These are phyloP conservation scores for Hymenoscyphus occultus DNA, from an alignment of 2,329 filamentous ascomycete genomes.

Conservation along the genomic window DNA sequence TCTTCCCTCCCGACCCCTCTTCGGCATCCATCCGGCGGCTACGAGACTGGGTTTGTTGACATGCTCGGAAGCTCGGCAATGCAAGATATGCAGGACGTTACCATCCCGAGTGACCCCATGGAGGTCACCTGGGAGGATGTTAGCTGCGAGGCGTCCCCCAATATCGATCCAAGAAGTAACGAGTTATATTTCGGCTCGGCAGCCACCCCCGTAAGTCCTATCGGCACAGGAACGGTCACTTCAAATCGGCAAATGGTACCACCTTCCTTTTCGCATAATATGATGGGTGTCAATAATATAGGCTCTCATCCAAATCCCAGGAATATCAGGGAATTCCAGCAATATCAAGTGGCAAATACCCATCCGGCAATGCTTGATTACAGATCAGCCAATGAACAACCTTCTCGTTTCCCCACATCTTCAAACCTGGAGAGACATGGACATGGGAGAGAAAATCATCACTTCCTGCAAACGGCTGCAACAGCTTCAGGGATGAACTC, in stretches of 20 bases:
- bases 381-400: not conserved
- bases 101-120: not conserved
- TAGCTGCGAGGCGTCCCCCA: not conserved
- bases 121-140: not conserved
- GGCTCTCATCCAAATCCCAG: not conserved
- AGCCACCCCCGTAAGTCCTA: not conserved
- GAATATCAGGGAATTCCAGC: not conserved
- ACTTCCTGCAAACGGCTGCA: not conserved
- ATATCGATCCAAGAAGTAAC: not conserved
- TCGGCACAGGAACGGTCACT: not conserved
- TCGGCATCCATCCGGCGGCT: conserved; percentile 2
- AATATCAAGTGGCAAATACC: not conserved
- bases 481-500: not conserved
- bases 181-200: conserved; percentile 4
- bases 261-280: conserved; percentile 1
- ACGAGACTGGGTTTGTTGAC: conserved; percentile 1
- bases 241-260: not conserved
- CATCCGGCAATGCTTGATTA: not conserved
- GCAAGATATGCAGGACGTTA: conserved; percentile 3
- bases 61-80: conserved; percentile 8
- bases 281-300: not conserved
- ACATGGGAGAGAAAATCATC: not conserved
- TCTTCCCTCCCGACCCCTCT: not conserved
- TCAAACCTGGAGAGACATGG: not conserved
- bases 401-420: not conserved